Evolutionary conservation across 2,329 filamentous ascomycete genomes (phyloP).

Genomic region (Lecanosticta acicola): DNA sequence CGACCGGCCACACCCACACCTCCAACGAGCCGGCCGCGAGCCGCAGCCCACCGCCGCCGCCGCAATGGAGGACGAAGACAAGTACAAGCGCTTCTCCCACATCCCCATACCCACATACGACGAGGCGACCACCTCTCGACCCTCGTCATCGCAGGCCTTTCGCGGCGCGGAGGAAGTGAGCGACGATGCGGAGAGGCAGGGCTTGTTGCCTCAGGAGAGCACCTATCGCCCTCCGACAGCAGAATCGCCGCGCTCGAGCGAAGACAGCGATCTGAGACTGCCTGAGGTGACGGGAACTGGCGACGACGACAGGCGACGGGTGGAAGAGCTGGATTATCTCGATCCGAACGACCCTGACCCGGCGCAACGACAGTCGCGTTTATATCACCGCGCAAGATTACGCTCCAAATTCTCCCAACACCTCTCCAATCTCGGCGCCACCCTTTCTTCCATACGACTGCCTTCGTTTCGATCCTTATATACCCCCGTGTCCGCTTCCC

Average conservation of each 20-base stretch:
- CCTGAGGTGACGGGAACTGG: conserved; percentile 49
- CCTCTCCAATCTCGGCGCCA: conserved; percentile 51
- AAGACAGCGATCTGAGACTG: conserved; percentile 48
- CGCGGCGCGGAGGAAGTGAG: conserved; percentile 56
- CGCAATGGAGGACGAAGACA: conserved; percentile 18
- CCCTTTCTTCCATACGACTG: conserved; percentile 53
- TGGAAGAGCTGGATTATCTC: conserved; percentile 84
- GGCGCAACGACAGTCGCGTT: conserved; percentile 23
- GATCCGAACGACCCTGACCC: conserved; percentile 43
- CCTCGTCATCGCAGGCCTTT: conserved; percentile 44
- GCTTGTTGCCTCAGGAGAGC: conserved; percentile 55
- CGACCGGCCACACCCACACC: too few relatives aligned
- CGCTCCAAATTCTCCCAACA: conserved; percentile 51
- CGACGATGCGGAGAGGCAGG: conserved; percentile 70
- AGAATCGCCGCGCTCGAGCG: conserved; percentile 65
- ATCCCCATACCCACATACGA: conserved; percentile 77
- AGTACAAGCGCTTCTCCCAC: conserved; percentile 23
- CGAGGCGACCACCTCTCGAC: conserved; percentile 63
- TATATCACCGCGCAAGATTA: conserved; percentile 37
- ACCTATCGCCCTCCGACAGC: conserved; percentile 76
- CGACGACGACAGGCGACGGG: conserved; percentile 61
- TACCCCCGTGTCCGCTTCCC: conserved; percentile 26
- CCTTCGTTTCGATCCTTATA: conserved; percentile 44
- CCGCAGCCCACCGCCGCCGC: neutral
- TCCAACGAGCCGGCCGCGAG: neutral